A percentile compares a stretch with the other conserved stretches of the same genome.
phyloP scores from a whole-genome alignment of 2,329 filamentous ascomycete genomes.

The Aspergillus piperis region DNA sequence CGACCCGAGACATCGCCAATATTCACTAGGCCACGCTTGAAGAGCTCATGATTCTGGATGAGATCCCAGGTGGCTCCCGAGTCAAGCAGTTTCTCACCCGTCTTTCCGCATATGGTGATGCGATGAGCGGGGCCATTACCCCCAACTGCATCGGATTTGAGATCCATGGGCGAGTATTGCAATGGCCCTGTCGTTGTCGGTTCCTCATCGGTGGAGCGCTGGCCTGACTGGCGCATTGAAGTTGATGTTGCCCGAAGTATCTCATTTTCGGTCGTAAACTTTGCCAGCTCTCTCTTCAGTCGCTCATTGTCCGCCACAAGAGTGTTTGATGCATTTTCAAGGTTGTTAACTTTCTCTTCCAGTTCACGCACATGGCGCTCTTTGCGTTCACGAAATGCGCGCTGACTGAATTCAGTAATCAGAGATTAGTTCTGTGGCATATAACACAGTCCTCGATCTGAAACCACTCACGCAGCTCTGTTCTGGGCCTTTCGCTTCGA shows the following conservation, averaged over 20 bases:
- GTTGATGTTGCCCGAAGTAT: constrained; percentile 78
- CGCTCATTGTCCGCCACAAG: constrained; percentile 83
- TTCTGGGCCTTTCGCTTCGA: constrained; percentile 70
- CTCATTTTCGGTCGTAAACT: constrained; percentile 86
- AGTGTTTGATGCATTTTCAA: constrained; percentile 72
- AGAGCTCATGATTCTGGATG: constrained; percentile 78
- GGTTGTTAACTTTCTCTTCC: constrained; percentile 75
- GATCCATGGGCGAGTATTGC: constrained; percentile 71
- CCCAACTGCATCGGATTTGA: constrained; percentile 64
- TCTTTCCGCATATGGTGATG: constrained; percentile 64
- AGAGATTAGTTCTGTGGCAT: background rate
- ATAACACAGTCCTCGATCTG: constrained; percentile 18
- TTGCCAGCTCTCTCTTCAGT: constrained; percentile 79
- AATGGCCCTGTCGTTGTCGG: constrained; percentile 66
- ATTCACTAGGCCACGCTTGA: constrained; percentile 75
- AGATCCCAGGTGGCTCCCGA: constrained; percentile 85
- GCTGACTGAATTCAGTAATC: constrained; percentile 64
- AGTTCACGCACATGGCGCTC: constrained; percentile 92
- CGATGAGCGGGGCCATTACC: constrained; percentile 60
- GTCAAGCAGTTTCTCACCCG: constrained; percentile 69
- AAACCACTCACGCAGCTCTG: constrained; percentile 63
- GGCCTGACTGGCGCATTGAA: constrained; percentile 35
- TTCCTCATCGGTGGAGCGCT: constrained; percentile 36
- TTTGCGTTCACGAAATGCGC: constrained; percentile 94
- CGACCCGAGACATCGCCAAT: constrained; percentile 77